Base-by-base conservation (phyloP, 495 filamentous ascomycete species). In the Penicillium silybi region DNA sequence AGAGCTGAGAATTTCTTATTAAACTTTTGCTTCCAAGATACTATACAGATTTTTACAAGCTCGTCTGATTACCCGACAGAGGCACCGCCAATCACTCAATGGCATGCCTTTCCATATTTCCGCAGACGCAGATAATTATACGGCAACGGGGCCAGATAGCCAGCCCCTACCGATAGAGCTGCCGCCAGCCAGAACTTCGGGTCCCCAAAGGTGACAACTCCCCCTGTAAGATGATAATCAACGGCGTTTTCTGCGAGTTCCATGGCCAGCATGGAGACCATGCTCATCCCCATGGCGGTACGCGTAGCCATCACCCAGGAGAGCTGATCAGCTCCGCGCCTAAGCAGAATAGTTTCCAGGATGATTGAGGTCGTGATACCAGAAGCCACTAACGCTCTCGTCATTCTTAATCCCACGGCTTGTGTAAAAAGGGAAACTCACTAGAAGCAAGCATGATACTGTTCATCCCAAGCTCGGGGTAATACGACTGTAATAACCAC, bases 251-350 rank as follows among this genome's bases (percentile, higher is more conserved):
- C 66, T 3, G 65, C 74, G 1, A 59, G 32, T 48, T 78, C 74
- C 75, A 78, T 78, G 2, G 71, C 68, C 20, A 76, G 22, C 75
- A 78, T 77, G 0, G 74, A 76, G 2, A 76, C 64, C 35, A 76
- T 58, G 47, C 73, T 78, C 75, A 78, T 78, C 0, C 75, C 75
- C 59, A 65, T 69, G 0, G 75, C 75, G 1, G 75, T 76, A 7
- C 63, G 66, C 7, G 57, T 57, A 3, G 75, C 74, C 23, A 42
- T 58, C 0, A 43, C 38, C 70, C 69, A 73, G 2, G 71, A 60
- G 9, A 77, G 57, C 41, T 60, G 53, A 42, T 78, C 75, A n/a
- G 56, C 53, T 0, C 75, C 75, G 8, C 52, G 61, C 2, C 60
- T 59, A 13, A 78, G 71, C 0, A 78, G 62, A 15, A 70, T 37